Conservation (phyloP, 176 grass and related monocot genomes). For the Pharus latifolius region DNA sequence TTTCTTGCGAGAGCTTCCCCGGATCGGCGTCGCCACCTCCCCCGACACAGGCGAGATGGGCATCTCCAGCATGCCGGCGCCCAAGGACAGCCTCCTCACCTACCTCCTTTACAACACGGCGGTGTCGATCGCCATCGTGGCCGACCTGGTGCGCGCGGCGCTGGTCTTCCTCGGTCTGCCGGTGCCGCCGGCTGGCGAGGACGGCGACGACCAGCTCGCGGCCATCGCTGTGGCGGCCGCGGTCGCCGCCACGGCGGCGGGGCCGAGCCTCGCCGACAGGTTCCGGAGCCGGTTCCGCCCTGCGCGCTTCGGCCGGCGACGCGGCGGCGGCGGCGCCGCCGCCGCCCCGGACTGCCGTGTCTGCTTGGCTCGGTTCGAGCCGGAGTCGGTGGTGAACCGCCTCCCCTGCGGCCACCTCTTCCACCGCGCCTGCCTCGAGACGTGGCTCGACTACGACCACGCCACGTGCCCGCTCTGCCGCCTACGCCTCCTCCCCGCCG, state of each 20-base stretch:
- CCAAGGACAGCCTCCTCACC: conserved; percentile 54
- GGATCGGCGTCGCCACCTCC: neutral
- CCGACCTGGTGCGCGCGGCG: conserved; percentile 27
- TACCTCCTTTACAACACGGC: conserved; percentile 59
- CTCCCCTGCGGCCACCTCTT: conserved; percentile 83
- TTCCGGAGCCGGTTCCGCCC: conserved; percentile 50
- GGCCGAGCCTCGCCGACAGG: conserved; percentile 43
- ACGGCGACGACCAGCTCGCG: neutral
- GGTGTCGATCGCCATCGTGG: conserved; percentile 46
- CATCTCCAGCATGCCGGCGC: conserved; percentile 56
- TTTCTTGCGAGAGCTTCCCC: neutral
- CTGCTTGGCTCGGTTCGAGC: conserved; percentile 55
- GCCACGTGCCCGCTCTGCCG: conserved; percentile 76
- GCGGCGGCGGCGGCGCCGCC: neutral
- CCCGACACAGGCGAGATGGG: conserved; percentile 42
- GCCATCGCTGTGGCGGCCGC: neutral
- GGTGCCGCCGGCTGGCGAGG: neutral
- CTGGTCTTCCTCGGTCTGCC: conserved; percentile 40
- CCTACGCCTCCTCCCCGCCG: conserved; percentile 30
- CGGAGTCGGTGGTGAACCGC: conserved; percentile 65
- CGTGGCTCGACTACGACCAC: conserved; percentile 73
- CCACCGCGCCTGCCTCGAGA: conserved; percentile 72
- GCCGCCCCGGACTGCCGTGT: conserved; percentile 47
- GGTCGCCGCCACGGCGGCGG: neutral
- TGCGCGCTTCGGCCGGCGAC: conserved; percentile 31